Base-by-base conservation (phyloP, 225 moss, liverwort and hornwort species). In the Polytrichum formosum region DNA sequence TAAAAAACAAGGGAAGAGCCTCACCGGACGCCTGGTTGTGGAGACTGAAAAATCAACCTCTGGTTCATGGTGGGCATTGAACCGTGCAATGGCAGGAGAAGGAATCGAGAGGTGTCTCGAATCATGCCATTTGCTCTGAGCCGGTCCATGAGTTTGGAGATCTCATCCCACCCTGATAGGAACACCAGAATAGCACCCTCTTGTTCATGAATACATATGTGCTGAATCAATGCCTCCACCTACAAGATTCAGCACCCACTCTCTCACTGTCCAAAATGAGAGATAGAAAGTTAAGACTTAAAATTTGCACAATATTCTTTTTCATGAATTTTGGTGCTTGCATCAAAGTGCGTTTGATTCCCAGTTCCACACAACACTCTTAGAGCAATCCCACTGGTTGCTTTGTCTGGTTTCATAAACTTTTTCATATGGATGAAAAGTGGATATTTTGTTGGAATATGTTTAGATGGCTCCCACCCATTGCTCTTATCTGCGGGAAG, bases 61-160 rank as follows among this genome's bases (percentile, higher is more conserved):
- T 96, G 84, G 71, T 96, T 84, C 22, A 96, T 82, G 17, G 74
- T 90, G 63, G 96, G 96, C 93, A 96, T 96, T 30, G 96, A 93
- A 22, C 83, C 90, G 72, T 96, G 96, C 65, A 96, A 77, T 30
- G 91, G 90, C 7, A 93, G 31, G 17, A 93, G 18, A 63, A 87
- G 69, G 13, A 83, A 90, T 0, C 26, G 67, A 54, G 67, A 67
- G 28, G 64, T 56, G 35, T 89, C 72, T 72, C 77, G 72, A 1
- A 88, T 35, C 6, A 74, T 53, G 8, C 28, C 56, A 76, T 96
- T 91, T 71, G 75, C 59, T 56, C 81, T 91, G 20, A 96, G 72
- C 23, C 64, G 35, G 35, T 93, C 90, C 54, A 96, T 21, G 1
- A 93, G 28, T 76, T 90, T 90, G 5, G 81, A 96, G 59, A 96